phyloP scores from a whole-genome alignment of 2,329 filamentous ascomycete species.

The Alternaria sp. region DNA sequence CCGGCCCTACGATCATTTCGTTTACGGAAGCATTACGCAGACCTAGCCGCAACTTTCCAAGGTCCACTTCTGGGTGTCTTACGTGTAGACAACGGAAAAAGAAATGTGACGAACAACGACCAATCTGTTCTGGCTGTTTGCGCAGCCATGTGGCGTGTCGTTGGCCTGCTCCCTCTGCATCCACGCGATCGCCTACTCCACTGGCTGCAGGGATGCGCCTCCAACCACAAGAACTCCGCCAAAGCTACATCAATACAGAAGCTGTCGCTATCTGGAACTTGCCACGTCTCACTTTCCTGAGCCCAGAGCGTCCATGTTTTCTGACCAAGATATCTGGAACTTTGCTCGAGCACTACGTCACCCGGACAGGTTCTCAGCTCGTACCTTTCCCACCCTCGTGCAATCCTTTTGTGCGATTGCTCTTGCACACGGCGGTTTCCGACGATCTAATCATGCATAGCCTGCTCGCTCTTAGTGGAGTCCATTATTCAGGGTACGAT shows the following conservation, averaged over 20 bases:
- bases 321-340: background rate
- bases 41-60: no score
- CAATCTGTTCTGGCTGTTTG: background rate
- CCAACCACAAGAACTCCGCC: no score
- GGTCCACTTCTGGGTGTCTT: background rate
- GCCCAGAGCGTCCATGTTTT: background rate
- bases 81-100: background rate
- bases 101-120: background rate
- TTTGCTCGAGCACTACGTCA: no score
- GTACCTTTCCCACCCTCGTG: background rate
- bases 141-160: background rate
- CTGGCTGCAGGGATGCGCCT: no score
- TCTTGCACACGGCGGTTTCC: background rate
- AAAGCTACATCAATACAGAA: no score
- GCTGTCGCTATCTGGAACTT: no score
- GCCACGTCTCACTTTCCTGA: no score
- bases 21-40: no score
- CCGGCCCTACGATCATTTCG: no score
- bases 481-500: background rate
- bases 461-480: background rate
- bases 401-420: background rate
- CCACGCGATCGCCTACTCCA: no score
- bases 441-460: background rate
- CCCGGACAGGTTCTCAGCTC: no score
- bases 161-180: background rate